Evolutionary conservation across 106 monocot genomes (phyloP).

Genomic region (Dactylorhiza incarnata): DNA sequence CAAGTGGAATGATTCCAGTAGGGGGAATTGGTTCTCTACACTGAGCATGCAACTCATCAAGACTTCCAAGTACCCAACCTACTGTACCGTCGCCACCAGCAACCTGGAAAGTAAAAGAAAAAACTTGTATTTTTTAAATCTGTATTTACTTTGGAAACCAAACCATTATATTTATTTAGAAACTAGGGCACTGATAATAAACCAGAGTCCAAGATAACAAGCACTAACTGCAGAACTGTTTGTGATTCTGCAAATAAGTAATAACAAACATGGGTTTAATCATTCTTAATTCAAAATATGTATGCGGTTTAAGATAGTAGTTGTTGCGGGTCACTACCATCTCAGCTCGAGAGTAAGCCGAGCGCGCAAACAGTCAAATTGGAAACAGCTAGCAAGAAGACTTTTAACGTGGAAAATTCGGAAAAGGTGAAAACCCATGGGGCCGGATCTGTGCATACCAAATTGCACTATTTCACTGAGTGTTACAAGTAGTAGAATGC

Average conservation of each 20-base stretch:
- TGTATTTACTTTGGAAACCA: no score
- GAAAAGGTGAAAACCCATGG: no score
- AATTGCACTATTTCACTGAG: no score
- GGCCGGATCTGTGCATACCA: no score
- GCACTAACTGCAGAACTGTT: background rate
- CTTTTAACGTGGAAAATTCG: no score
- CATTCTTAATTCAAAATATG: background rate
- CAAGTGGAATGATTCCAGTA: conserved; percentile 92
- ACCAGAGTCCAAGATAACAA: background rate
- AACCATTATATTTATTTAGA: background rate
- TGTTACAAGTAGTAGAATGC: no score
- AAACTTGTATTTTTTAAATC: background rate
- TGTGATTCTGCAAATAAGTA: background rate
- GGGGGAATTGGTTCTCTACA: conserved; percentile 83
- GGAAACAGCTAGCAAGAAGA: no score
- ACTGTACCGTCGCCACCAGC: conserved; percentile 99
- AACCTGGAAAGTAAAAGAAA: conserved; percentile 40
- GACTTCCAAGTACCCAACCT: conserved; percentile 89
- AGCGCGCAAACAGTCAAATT: no score
- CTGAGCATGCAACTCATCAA: conserved; percentile 54
- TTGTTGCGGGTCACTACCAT: no score
- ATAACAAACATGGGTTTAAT: background rate
- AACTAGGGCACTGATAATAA: background rate
- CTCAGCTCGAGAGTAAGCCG: no score
- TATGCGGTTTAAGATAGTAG: background rate